Base-by-base conservation (phyloP, 352 stramenopile genomes). In the Pythium insidiosum region DNA sequence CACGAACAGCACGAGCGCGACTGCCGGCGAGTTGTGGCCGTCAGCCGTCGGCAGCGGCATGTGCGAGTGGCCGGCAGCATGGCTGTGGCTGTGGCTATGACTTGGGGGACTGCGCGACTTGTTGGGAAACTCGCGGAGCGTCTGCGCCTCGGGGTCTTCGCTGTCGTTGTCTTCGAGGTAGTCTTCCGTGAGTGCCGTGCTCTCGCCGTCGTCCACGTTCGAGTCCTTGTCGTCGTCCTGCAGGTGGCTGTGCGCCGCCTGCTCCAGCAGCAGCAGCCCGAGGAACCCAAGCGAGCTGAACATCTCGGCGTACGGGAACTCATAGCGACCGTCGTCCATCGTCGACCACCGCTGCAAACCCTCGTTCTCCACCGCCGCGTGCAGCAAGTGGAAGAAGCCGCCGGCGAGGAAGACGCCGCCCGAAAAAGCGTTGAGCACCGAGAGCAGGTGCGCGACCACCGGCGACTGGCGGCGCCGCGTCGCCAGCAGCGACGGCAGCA, bases 251-350 rank as follows among this genome's bases (percentile, higher is more conserved):
- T 89, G 77, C 2, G 77, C 77, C 2, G 62, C 58, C 44, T 86
- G 73, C 55, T 89, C 77, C 29, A 89, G 42, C 19, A 89, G 38
- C 38, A 89, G 53, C 11, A 89, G 56, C 3, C 58, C 72, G 4
- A 89, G 34, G 38, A 89, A 89, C 5, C 77, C 77, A 16, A 84
- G 22, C 1, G 77, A 84, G 50, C 73, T 78, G 45, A 89, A 89
- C 58, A 84, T 82, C 53, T 89, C 71, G 15, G 77, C 77, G 47
- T 87, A 89, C 11, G 77, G 77, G 33, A 89, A 89, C 20, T 54
- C 73, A 43, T 80, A 85, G 31, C 56, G 55, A 3, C 70, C 76
- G 16, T 75, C 68, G 54, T 84, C 66, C 20, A 72, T 45, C 7
- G 66, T 73, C n/a, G 76, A 89, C 73, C 71, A 87, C 43, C 63